Evolutionary conservation across 1,284 basidiomycete species (phyloP), one percentile per base, ranked within the genome.

Genomic region (Austroboletus sp.): DNA sequence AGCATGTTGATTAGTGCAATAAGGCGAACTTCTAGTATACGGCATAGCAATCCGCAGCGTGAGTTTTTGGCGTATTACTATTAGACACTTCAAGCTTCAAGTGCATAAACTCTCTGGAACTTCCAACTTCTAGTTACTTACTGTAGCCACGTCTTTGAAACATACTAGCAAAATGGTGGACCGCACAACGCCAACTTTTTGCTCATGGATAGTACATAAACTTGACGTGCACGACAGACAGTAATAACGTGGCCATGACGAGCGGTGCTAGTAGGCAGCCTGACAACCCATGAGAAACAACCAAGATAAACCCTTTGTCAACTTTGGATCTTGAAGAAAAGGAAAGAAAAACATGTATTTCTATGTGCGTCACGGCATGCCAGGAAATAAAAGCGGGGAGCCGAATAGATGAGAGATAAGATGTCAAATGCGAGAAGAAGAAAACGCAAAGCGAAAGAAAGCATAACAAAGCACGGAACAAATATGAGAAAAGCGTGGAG

Each of bases 381-480:
- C 46, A 57, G 29, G 11, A 50, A 39, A 39, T 34, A 23, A 33
- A 46, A 33, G 32, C 13, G 35, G 35, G 39, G 16, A 30, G 47
- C 50, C 50, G 48, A 62, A 63, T 64, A 61, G 49, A 46, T 55
- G 58, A 60, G 45, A 43, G 48, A 61, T 55, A 59, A 59, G 53
- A 53, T 41, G 32, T 38, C 27, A 40, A 47, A 8, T 40, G 34
- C 17, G 37, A 44, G 33, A 43, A 33, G 21, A 21, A n/a, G n/a
- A 23, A 33, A 34, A 19, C 25, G 19, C 4, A 55, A 48, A 48
- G 47, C 50, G n/a, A 52, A 40, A 36, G 49, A 50, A 42, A 55
- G 46, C 45, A 60, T 49, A 48, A 44, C 34, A 15, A 44, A 53
- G 37, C 52, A 61, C 45, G 38, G 23, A 53, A 42, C 29, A 44